Evolutionary conservation across 2,329 filamentous ascomycete genomes (phyloP).

Genomic region (Parascedosporium putredinis): DNA sequence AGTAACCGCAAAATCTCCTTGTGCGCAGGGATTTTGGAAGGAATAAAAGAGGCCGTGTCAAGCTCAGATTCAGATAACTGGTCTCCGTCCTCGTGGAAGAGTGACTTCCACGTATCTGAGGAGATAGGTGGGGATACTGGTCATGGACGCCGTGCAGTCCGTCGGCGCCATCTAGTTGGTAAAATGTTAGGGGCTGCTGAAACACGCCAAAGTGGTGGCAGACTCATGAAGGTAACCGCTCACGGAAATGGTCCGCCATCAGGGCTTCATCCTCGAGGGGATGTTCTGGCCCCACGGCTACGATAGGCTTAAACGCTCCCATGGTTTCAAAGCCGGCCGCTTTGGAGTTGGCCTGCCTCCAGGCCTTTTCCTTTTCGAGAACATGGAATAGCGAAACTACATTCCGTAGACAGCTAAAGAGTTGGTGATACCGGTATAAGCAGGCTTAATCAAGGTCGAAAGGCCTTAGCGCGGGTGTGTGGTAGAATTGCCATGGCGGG

Average conservation of each 20-base stretch:
- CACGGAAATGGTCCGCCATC: conserved; percentile 81
- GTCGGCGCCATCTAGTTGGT: conserved; percentile 55
- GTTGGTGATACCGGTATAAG: conserved; percentile 2
- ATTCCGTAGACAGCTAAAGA: conserved; percentile 64
- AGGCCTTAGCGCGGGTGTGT: too few relatives aligned
- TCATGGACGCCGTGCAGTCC: conserved; percentile 68
- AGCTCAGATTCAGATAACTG: conserved; percentile 28
- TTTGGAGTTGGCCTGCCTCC: conserved; percentile 61
- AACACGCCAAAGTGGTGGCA: neutral
- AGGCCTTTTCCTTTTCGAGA: conserved; percentile 77
- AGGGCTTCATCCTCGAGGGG: conserved; percentile 75
- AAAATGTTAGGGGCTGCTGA: neutral
- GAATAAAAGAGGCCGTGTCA: conserved; percentile 56
- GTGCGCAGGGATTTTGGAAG: conserved; percentile 64
- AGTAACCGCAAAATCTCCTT: conserved; percentile 85
- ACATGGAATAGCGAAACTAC: conserved; percentile 85
- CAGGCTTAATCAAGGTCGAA: too few relatives aligned
- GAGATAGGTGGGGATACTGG: conserved; percentile 63
- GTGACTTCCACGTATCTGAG: conserved; percentile 62
- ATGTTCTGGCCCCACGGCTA: conserved; percentile 79
- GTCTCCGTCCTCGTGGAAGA: conserved; percentile 39
- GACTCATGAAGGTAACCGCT: conserved; percentile 26
- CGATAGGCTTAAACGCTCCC: conserved; percentile 62
- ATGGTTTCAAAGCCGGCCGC: conserved; percentile 64
- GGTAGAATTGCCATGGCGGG: too few relatives aligned